Evolutionary conservation across 306 rosid species (phyloP).

Genomic region (Prunus mongolica): DNA sequence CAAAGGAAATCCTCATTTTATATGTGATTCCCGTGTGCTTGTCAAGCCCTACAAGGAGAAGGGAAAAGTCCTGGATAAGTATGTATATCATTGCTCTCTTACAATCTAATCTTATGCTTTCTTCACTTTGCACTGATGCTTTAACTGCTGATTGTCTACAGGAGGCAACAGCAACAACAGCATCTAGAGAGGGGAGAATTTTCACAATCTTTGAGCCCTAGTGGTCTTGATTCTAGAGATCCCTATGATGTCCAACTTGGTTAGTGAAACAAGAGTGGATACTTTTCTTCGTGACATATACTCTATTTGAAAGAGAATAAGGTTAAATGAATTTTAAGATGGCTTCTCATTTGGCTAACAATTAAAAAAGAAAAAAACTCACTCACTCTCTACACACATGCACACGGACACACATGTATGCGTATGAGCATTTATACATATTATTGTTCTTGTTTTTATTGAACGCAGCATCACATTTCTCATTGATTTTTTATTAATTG

Average conservation of each 20-base stretch:
- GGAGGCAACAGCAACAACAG: constrained; percentile 58
- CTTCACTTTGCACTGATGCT: neutral
- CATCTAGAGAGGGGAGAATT: constrained; percentile 49
- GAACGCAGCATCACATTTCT: neutral
- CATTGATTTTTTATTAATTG: neutral
- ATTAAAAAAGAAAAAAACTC: neutral
- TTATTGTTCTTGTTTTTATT: neutral
- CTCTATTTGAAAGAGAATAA: neutral
- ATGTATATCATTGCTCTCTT: constrained; percentile 11
- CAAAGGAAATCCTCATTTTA: constrained; percentile 96
- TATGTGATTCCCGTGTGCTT: constrained; percentile 94
- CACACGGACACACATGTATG: no score
- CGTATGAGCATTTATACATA: neutral
- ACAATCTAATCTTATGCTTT: neutral
- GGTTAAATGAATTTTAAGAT: neutral
- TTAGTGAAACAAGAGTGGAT: constrained; percentile 7
- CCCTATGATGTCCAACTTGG: constrained; percentile 38
- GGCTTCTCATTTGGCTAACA: neutral
- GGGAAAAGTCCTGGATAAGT: constrained; percentile 91
- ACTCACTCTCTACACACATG: neutral
- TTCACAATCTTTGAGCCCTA: constrained; percentile 50
- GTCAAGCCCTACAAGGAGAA: constrained; percentile 99
- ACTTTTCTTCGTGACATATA: neutral
- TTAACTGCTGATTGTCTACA: constrained; percentile 20
- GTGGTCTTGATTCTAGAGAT: constrained; percentile 44